These are phyloP conservation scores for Metarhizium anisopliae DNA, from an alignment of 2,329 filamentous ascomycete species.

Conservation along the genomic window DNA sequence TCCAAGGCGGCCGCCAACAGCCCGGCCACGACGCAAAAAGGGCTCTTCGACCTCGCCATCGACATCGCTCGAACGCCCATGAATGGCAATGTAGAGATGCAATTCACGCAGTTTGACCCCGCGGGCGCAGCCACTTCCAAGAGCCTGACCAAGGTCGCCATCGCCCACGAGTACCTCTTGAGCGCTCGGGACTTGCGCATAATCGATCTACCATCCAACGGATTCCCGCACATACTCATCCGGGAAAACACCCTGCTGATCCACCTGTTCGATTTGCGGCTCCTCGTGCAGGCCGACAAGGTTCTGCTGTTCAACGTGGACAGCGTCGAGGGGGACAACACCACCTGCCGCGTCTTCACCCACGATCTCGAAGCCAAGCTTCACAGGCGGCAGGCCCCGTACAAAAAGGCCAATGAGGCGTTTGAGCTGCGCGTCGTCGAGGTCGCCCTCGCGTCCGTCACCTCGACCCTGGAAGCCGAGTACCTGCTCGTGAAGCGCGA, in stretches of 20 bases:
- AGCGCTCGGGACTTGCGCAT: constrained; percentile 21
- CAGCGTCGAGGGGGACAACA: background rate
- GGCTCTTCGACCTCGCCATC: background rate
- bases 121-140: constrained; percentile 1
- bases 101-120: constrained; percentile 3
- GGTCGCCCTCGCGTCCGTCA: constrained; percentile 23
- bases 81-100: constrained; percentile 3
- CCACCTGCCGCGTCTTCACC: constrained; percentile 12
- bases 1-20: no score
- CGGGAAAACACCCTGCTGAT: constrained; percentile 22
- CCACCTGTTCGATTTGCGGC: constrained; percentile 25
- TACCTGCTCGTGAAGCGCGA: constrained; percentile 14
- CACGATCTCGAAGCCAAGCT: constrained; percentile 18
- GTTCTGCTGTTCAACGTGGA: constrained; percentile 19
- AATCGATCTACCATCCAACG: constrained; percentile 22
- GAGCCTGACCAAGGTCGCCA: constrained; percentile 8
- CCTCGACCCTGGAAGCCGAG: constrained; percentile 23
- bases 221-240: constrained; percentile 24
- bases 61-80: constrained; percentile 1
- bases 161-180: constrained; percentile 7
- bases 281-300: constrained; percentile 22
- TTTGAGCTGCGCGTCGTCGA: constrained; percentile 26
- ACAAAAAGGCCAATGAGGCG: constrained; percentile 11
- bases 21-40: background rate
- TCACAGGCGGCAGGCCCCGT: constrained; percentile 3